Base-by-base conservation (phyloP, 257 asterid genomes). In the Nicotiana undulata region DNA sequence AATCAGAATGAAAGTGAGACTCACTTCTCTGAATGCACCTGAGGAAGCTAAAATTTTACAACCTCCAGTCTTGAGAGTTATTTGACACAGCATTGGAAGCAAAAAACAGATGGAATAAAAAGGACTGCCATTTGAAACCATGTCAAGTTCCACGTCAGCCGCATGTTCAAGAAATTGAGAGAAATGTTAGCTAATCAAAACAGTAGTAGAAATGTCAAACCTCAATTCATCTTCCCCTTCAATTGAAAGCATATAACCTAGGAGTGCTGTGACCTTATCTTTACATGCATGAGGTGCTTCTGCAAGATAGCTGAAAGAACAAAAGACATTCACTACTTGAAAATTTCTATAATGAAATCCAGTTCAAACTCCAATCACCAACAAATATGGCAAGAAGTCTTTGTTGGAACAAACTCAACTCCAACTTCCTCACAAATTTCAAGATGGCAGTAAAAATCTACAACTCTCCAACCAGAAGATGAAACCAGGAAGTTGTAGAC, bases 71-170 rank as follows among this genome's bases (percentile, higher is more conserved):
- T 63, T 29, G 92, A 91, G 89, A 60, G 99, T 95, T 75, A 91
- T 85, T 89, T 95, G 99, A 83, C 97, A 93, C 87, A 95, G 86
- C 91, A 92, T 83, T 9, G 99, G 99, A 83, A 93, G 96, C 91
- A 93, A 88, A 86, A 95, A 95, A 82, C 93, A 88, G 82, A 89
- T 76, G 26, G 95, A 89, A 83, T 80, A 77, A 80, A 87, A 90
- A 46, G 96, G 92, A 63, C 94, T 93, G 92, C 80, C 83, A 88
- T 80, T 85, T 63, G 37, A 24, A 84, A 59, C 31, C 80, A 79
- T 58, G 51, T 51, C n/a, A 83, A 65, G 22, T 37, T 78, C 82
- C 63, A 63, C 32, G 83, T 83, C 81, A 82, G 82, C 83, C 70
- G 79, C 64, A 63, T 67, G 59, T 49, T 22, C 64, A 60, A 51